Evolutionary conservation across 768 basidiomycete species (phyloP).

Genomic region (Tubosaeta brunneosetosa): DNA sequence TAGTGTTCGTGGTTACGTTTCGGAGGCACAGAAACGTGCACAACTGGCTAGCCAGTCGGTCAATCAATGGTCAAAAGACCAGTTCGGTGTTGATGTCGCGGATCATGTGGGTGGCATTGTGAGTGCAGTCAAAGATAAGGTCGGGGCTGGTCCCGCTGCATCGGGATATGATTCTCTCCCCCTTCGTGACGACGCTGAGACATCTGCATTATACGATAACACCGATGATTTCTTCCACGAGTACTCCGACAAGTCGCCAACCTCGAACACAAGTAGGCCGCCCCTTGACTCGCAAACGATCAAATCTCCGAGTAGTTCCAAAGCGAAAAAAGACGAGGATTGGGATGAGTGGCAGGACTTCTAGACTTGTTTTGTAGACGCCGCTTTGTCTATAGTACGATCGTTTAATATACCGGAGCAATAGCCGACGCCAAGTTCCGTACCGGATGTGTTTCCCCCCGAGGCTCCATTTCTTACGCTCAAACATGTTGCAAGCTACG

Average conservation of each 20-base stretch:
- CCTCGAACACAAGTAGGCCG: constrained; percentile 9
- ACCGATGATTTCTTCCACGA: constrained; percentile 58
- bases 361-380: constrained; percentile 31
- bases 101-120: constrained; percentile 70
- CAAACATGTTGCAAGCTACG: constrained; percentile 19
- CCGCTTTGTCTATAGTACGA: neutral
- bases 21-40: constrained; percentile 63
- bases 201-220: constrained; percentile 59
- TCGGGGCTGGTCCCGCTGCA: constrained; percentile 52
- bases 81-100: constrained; percentile 83
- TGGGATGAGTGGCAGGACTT: constrained; percentile 87
- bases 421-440: constrained; percentile 22
- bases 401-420: constrained; percentile 3
- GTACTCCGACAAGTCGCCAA: constrained; percentile 19
- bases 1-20: constrained; percentile 66
- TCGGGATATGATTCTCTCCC: constrained; percentile 48
- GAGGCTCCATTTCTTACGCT: neutral
- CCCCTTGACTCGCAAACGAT: neutral
- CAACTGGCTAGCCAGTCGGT: constrained; percentile 56
- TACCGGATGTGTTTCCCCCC: constrained; percentile 3
- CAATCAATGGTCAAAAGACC: constrained; percentile 72
- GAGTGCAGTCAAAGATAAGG: constrained; percentile 53
- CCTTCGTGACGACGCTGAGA: constrained; percentile 46
- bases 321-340: constrained; percentile 42
- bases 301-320: constrained; percentile 7